Evolutionary conservation across 192 early-diverging fungal species (phyloP), one percentile per base, ranked within the genome.

Genomic region (Coemansia sp.): DNA sequence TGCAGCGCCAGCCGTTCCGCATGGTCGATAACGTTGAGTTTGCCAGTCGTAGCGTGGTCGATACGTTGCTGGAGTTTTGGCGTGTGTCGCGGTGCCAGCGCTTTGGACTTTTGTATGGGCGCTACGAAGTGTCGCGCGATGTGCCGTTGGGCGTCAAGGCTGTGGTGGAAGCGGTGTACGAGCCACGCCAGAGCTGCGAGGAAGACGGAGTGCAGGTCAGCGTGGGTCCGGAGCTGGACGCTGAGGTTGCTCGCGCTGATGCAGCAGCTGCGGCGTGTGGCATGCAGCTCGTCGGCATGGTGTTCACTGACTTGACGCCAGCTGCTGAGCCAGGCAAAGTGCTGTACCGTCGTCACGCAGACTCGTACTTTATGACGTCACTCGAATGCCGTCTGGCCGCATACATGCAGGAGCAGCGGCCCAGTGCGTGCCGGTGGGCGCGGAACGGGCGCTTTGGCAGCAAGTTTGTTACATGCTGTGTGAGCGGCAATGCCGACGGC

Each of bases 11-110:
- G 90, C 77, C 84, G 40, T 99, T 92, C 82, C 90, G 97, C 49
- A 87, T 95, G 86, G 93, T 98, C 1, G 97, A 99, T 60, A 94
- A 99, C 71, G 89, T 99, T 15, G 94, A 97, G 82, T 98, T 99
- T 78, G 91, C 95, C 15, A 84, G 79, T 2, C 72, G 87, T 1
- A 71, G 72, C 23, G 71, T 97, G 10, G 86, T 99, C n/a, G 90
- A 98, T 48, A 72, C 82, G 21, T 90, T 98, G 69, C 82, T 98
- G 60, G 68, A 86, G 28, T 96, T 85, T 65, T 99, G 96, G 97
- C 84, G 94, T 20, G 48, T 72, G 8, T 89, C 94, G 36, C 93
- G 94, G 10, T 81, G 75, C 57, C 97, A 99, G 78, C 87, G 97
- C 14, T 90, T 95, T 64, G 97, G 94, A n/a, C 93, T 91, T 59